Evolutionary conservation across 1,139 yeast species (phyloP), one percentile per base, ranked within the genome.

Genomic region (Spathaspora jeffriesii): DNA sequence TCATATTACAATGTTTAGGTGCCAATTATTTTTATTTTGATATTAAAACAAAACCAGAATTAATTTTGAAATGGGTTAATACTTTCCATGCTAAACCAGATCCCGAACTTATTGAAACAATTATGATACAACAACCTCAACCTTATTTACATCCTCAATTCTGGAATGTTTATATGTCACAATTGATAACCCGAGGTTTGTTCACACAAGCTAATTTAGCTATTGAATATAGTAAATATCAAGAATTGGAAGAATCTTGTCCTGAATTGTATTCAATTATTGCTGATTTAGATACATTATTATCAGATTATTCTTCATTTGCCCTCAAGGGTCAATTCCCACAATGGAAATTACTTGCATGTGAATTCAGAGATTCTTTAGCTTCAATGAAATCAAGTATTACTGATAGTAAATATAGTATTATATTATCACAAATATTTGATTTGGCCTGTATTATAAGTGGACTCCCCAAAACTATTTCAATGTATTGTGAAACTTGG

Each of bases 51-150:
- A 76, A 71, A 44, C 81, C 84, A 2, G 76, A 73, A 28, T 60
- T 71, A 17, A 62, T 83, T 40, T 64, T 75, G 14, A 74, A 71
- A 46, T 87, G 93, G 93, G 71, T 85, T 30, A 87, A 87, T 59
- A 72, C 81, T 49, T 82, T 84, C 41, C 90, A 85, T 57, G 73
- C 76, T 11, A 73, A 81, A 53, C 90, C 91, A 2, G 79, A 73
- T 45, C 68, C 68, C 20, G 79, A 74, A 18, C 64, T 78, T 42
- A 71, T 78, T 1, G 70, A 76, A 37, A 70, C 69, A n/a, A 63
- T 75, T 21, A 74, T 79, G 65, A 63, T 78, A 53, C 58, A 63
- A 25, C 64, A 66, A 5, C 73, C 73, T 6, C 67, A 66, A 39
- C 84, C 88, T 2, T 82, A 75, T 54, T 62, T 67, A 41, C 87